Conservation (phyloP, 805 yeast species). For the Ogataea dorogensis region DNA sequence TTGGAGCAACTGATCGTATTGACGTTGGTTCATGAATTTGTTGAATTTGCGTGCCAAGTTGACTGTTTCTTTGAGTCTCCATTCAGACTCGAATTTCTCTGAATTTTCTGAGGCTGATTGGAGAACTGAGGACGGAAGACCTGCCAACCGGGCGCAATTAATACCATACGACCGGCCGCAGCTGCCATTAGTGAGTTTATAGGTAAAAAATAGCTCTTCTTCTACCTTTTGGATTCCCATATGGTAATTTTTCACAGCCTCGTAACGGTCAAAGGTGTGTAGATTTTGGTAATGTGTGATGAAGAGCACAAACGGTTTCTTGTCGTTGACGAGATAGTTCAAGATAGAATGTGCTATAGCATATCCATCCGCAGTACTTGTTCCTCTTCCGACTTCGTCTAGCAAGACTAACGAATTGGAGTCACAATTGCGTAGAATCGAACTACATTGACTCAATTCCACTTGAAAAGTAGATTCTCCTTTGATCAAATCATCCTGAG, state of each 20-base stretch:
- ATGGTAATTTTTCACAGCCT: conserved; percentile 56
- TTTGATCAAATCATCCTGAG: conserved; percentile 68
- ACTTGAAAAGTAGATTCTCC: conserved; percentile 85
- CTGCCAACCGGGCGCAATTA: conserved; percentile 79
- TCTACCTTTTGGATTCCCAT: conserved; percentile 51
- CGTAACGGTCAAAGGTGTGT: conserved; percentile 45
- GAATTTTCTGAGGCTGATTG: conserved; percentile 43
- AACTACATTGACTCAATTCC: conserved; percentile 65
- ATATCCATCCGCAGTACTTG: conserved; percentile 70
- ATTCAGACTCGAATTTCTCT: conserved; percentile 19
- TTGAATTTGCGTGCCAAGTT: conserved; percentile 10
- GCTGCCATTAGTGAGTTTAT: conserved; percentile 47
- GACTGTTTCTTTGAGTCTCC: conserved; percentile 20
- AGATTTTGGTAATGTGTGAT: conserved; percentile 83
- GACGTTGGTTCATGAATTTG: neutral
- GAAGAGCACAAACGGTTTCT: conserved; percentile 61
- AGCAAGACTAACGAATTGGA: conserved; percentile 57
- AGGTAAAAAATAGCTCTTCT: conserved; percentile 46
- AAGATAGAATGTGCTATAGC: conserved; percentile 77
- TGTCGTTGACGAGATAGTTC: conserved; percentile 48
- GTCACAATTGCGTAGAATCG: conserved; percentile 51
- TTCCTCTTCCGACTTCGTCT: conserved; percentile 79
- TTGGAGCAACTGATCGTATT: conserved; percentile 18
- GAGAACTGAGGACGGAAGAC: conserved; percentile 48
- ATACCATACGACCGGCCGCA: conserved; percentile 75